Evolutionary conservation across 2,329 filamentous ascomycete species (phyloP).

Genomic region (Waltergamsia citrina): DNA sequence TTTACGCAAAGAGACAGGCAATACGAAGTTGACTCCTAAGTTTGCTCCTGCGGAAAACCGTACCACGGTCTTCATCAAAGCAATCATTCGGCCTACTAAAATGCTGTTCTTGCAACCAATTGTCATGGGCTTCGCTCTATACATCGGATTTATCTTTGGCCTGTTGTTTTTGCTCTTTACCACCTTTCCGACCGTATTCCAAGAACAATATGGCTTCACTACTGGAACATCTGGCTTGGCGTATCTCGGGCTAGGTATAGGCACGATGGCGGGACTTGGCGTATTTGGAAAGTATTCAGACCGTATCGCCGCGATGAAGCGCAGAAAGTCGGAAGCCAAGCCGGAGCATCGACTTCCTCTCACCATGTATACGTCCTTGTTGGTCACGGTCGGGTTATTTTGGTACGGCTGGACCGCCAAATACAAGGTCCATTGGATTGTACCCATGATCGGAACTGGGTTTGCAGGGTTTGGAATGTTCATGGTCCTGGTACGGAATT

Average conservation of each 20-base stretch:
- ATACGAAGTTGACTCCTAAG: not conserved
- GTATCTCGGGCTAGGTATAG: constrained; percentile 16
- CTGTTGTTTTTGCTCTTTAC: constrained; percentile 48
- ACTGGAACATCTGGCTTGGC: constrained; percentile 22
- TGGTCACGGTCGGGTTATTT: constrained; percentile 15
- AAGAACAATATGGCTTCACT: constrained; percentile 39
- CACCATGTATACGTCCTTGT: constrained; percentile 12
- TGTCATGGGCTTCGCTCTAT: constrained; percentile 17
- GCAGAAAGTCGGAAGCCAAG: constrained; percentile 10
- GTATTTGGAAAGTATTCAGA: constrained; percentile 15
- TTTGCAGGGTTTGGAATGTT: constrained; percentile 35
- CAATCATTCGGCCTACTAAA: constrained; percentile 20
- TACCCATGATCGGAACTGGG: constrained; percentile 25
- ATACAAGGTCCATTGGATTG: constrained; percentile 16
- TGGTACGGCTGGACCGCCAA: constrained; percentile 19
- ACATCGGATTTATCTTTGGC: constrained; percentile 54
- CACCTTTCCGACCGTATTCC: constrained; percentile 47
- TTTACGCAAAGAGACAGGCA: constrained; percentile 19
- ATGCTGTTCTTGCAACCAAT: constrained; percentile 1
- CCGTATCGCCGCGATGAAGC: constrained; percentile 13
- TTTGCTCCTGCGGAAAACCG: constrained; percentile 7
- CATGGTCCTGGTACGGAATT: constrained; percentile 22
- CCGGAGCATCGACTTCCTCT: constrained; percentile 18
- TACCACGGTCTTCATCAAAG: constrained; percentile 32
- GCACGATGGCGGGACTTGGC: constrained; percentile 14